Conservation (phyloP, 768 basidiomycete genomes). For the Zangia roseola region DNA sequence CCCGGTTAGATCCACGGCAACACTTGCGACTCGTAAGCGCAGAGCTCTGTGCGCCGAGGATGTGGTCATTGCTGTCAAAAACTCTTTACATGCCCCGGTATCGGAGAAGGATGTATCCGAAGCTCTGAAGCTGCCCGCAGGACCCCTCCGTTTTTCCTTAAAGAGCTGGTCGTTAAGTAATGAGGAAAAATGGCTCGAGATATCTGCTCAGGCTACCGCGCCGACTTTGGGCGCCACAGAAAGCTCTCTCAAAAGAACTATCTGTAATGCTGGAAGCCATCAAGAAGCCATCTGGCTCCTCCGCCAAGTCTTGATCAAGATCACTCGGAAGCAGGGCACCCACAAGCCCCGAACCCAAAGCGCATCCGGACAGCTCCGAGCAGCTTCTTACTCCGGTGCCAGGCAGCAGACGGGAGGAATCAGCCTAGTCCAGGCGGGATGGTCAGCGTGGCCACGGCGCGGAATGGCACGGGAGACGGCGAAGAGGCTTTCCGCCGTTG, state of each 20-base stretch:
- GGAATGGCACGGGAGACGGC: too few species aligned
- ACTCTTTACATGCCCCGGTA: conserved; percentile 79
- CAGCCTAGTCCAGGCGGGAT: conserved; percentile 78
- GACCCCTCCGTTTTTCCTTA: conserved; percentile 79
- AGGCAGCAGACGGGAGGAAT: conserved; percentile 71
- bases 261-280: conserved; percentile 27
- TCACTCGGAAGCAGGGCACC: too few species aligned
- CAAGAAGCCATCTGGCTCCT: conserved; percentile 15
- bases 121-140: conserved; percentile 62
- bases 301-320: conserved; percentile 42
- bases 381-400: conserved; percentile 61
- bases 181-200: conserved; percentile 54
- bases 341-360: conserved; percentile 48
- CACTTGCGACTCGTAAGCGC: conserved; percentile 59
- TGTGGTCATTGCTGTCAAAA: conserved; percentile 66
- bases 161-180: conserved; percentile 57
- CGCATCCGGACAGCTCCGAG: conserved; percentile 56
- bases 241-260: conserved; percentile 1
- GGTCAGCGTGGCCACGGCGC: conserved; percentile 74
- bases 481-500: too few species aligned
- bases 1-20: conserved; percentile 54
- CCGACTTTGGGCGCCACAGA: conserved; percentile 16
- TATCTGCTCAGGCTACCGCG: conserved; percentile 35
- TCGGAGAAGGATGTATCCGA: conserved; percentile 76
- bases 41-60: conserved; percentile 66